Percentiles rank a stretch among this genome's conserved stretches.
These are phyloP conservation scores for Madurella mycetomatis DNA, from an alignment of 2,329 filamentous ascomycete genomes.

Conservation along the genomic window DNA sequence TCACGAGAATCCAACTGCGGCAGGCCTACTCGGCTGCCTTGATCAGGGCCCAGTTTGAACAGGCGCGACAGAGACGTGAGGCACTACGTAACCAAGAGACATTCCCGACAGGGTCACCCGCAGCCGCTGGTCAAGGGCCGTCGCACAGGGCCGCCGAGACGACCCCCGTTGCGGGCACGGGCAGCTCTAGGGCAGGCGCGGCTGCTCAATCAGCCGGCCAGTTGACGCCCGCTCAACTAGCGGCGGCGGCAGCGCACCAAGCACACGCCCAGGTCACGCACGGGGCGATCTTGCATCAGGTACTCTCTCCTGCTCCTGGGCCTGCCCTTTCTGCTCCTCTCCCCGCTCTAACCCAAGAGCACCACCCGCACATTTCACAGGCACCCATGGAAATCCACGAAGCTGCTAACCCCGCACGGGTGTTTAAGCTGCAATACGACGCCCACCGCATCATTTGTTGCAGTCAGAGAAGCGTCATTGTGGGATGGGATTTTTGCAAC, in stretches of 20 bases:
- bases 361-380: constrained; percentile 20
- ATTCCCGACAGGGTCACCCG: neutral
- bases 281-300: constrained; percentile 24
- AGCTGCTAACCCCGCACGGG: constrained; percentile 50
- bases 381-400: constrained; percentile 38
- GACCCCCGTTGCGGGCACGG: constrained; percentile 12
- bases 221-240: constrained; percentile 13
- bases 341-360: constrained; percentile 11
- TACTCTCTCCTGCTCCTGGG: constrained; percentile 11
- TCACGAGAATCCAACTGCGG: constrained; percentile 46
- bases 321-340: constrained; percentile 1
- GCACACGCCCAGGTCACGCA: constrained; percentile 19
- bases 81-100: constrained; percentile 24
- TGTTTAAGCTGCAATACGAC: constrained; percentile 98
- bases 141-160: neutral
- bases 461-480: constrained; percentile 84
- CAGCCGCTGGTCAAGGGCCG: neutral
- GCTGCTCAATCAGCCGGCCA: neutral
- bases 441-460: constrained; percentile 90
- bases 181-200: neutral
- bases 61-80: constrained; percentile 31
- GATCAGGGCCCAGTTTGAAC: constrained; percentile 43
- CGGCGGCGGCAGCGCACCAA: constrained; percentile 22
- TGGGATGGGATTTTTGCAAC: constrained; percentile 97
- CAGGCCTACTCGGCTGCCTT: constrained; percentile 46